phyloP scores from a whole-genome alignment of 2,329 filamentous ascomycete species.

The Aspergillus melleus region DNA sequence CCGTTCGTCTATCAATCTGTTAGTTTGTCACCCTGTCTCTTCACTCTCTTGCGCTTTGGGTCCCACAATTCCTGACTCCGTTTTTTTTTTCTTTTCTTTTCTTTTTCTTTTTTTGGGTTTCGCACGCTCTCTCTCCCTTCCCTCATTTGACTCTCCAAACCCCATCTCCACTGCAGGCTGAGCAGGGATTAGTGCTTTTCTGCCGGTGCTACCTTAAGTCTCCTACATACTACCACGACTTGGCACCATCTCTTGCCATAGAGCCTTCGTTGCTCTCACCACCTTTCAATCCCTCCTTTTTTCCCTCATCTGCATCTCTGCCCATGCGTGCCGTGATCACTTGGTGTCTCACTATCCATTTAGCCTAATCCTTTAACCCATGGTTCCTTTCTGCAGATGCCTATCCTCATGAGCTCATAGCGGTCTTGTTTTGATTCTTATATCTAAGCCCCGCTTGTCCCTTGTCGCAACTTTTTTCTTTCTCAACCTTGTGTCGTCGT shows the following conservation, averaged over 20 bases:
- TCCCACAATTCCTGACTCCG: conserved; percentile 12
- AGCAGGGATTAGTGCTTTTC: conserved; percentile 10
- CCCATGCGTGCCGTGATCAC: neutral
- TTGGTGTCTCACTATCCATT: conserved; percentile 5
- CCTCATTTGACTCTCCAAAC: conserved; percentile 1
- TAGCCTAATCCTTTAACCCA: conserved; percentile 6
- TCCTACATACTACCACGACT: conserved; percentile 19
- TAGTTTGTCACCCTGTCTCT: neutral
- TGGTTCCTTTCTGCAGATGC: conserved; percentile 11
- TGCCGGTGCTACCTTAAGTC: conserved; percentile 22
- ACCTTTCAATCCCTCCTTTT: neutral
- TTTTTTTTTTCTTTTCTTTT: conserved; percentile 7
- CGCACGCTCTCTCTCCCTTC: neutral
- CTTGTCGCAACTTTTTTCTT: neutral
- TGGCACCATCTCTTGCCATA: conserved; percentile 15
- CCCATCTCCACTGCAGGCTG: conserved; percentile 12
- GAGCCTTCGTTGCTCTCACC: neutral
- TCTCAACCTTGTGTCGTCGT: neutral
- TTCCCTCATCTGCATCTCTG: conserved; percentile 1
- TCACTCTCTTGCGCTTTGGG: conserved; percentile 4
- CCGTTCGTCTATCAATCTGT: neutral
- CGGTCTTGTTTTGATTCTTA: conserved; percentile 8
- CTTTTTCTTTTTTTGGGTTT: conserved; percentile 3
- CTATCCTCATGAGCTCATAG: conserved; percentile 14
- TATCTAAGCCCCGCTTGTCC: conserved; percentile 3